Evolutionary conservation across 306 rosid genomes (phyloP), one percentile per base, ranked within the genome.

Genomic region (Sphenostylis stenocarpa): DNA sequence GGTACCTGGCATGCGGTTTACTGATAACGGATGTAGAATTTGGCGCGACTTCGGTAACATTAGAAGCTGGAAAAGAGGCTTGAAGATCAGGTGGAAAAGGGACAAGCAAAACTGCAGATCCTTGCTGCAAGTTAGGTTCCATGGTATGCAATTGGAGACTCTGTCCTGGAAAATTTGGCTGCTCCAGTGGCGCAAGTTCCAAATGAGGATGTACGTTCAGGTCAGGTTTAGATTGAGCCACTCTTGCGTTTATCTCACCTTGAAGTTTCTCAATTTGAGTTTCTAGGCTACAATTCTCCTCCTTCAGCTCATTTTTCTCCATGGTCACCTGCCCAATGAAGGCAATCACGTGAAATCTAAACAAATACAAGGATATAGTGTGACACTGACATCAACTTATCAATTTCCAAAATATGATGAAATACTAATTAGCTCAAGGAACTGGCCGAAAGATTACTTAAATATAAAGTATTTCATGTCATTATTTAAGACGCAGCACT

Each of bases 1-100:
- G 98, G 84, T 96, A 96, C 86, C 98, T 87, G 15, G 98, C 87
- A 83, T 92, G 98, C 10, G 99, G 99, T 85, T 91, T 96, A 53
- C 91, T 91, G 66, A 96, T 72, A 23, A 85, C 70, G 15, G 94
- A 53, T 53, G 82, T 11, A 21, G 86, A 78, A 34, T 84, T 86
- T 14, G 82, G 87, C 8, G 67, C 15, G 43, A 79, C 71, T 24
- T 84, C 87, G 2, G 82, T 0, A 38, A 77, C 80, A 48, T 76
- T 86, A 5, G 83, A 34, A 31, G 65, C 61, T 15, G 88, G 76
- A 76, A 83, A 88, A 33, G 77, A 55, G 80, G 79, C 65, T 60
- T 85, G 89, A 81, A 91, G 85, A 68, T 83, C 86, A 0, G 89
- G 84, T 15, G 21, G 74, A 55, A 82, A 29, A 1, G 97, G 97